A percentile compares a stretch with the other conserved stretches of the same genome.
Evolutionary conservation across 2,329 filamentous ascomycete species (phyloP).

Genomic region (Diaporthe aspalathi): DNA sequence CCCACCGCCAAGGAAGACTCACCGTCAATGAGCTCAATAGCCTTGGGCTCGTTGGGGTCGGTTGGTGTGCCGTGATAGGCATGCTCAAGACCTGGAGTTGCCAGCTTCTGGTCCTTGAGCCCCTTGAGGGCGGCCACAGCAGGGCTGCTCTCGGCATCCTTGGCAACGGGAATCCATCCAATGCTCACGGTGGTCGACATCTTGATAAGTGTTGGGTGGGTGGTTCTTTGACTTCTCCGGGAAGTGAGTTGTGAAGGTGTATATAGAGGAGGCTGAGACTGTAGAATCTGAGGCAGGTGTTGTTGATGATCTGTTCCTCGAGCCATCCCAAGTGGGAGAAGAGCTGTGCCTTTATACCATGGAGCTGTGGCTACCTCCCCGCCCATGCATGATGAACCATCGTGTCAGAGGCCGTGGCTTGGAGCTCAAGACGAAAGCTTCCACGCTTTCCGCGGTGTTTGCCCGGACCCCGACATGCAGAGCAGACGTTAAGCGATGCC

Average conservation of each 20-base stretch:
- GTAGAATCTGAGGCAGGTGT: background rate
- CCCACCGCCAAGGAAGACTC: background rate
- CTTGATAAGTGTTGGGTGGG: conserved; percentile 13
- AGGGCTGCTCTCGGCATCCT: conserved; percentile 14
- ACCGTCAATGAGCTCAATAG: conserved; percentile 38
- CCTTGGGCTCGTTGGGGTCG: conserved; percentile 37
- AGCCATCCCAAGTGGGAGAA: background rate
- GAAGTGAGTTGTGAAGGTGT: conserved; percentile 11
- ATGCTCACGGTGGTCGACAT: conserved; percentile 39
- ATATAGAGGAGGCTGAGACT: background rate
- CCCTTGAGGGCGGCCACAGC: conserved; percentile 29
- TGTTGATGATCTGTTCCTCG: background rate
- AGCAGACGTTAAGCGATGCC: conserved; percentile 19
- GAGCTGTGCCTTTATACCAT: conserved; percentile 16
- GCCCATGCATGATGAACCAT: conserved; percentile 11
- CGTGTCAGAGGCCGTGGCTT: conserved; percentile 18
- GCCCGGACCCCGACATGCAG: conserved; percentile 14
- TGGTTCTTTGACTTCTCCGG: conserved; percentile 20
- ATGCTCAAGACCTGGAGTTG: conserved; percentile 33
- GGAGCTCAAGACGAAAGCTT: conserved; percentile 13
- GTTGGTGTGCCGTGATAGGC: conserved; percentile 34
- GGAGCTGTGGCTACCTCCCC: conserved; percentile 2
- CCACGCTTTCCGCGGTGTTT: conserved; percentile 12
- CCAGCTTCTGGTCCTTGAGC: conserved; percentile 19
- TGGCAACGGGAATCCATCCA: conserved; percentile 39